Evolutionary conservation across 495 filamentous ascomycete genomes (phyloP).

Genomic region (Hyphodiscus hymeniophilus): DNA sequence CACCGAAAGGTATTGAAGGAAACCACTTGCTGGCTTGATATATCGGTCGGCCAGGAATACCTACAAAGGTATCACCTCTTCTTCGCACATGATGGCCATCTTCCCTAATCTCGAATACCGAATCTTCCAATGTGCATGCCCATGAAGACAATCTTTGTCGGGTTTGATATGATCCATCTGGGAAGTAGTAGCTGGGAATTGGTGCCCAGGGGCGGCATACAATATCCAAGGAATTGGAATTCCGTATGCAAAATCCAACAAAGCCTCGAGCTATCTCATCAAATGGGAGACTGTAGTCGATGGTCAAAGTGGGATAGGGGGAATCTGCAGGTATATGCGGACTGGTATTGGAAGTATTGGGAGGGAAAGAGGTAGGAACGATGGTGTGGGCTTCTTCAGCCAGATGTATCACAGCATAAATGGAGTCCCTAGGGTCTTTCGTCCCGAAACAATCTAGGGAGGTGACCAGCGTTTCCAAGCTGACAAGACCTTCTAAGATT

Average conservation of each 20-base stretch:
- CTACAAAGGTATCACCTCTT: conserved; percentile 16
- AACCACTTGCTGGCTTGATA: conserved; percentile 1
- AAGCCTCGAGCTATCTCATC: no score
- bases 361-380: no score
- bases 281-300: no score
- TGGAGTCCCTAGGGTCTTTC: conserved; percentile 24
- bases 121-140: conserved; percentile 12
- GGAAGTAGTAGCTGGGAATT: not conserved
- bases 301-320: conserved; percentile 11
- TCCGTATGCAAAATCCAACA: conserved; percentile 16
- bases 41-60: not conserved
- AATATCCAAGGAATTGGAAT: conserved; percentile 24
- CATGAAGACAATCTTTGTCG: no score
- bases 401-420: conserved; percentile 27
- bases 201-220: conserved; percentile 28
- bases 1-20: not conserved
- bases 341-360: no score
- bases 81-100: conserved; percentile 4
- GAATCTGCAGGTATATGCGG: no score
- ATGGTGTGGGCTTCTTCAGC: conserved; percentile 25
- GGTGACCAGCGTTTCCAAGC: conserved; percentile 27
- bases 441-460: conserved; percentile 24
- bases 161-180: conserved; percentile 6
- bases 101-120: conserved; percentile 11
- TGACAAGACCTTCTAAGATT: conserved; percentile 4